A percentile compares a stretch with the other conserved stretches of the same genome.
Conservation (phyloP, 345 rosid genomes). For the Camelina sativa region DNA sequence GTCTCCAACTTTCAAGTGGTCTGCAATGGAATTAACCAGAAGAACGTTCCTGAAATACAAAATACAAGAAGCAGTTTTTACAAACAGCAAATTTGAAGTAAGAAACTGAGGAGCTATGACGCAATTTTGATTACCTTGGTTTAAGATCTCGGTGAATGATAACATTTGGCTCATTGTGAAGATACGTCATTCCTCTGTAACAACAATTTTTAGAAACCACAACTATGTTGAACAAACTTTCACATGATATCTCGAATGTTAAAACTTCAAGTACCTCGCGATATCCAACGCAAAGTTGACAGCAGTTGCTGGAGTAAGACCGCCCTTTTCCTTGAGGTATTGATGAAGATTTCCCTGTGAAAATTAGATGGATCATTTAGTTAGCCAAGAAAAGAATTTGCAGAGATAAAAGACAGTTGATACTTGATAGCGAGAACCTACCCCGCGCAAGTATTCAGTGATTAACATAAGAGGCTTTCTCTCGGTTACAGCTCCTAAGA, state of each 20-base stretch:
- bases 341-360: conserved; percentile 97
- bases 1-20: conserved; percentile 97
- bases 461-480: conserved; percentile 99
- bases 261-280: conserved; percentile 61
- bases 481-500: conserved; percentile 97
- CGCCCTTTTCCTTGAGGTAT: conserved; percentile 90
- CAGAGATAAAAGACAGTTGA: conserved; percentile 26
- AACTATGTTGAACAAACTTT: conserved; percentile 5
- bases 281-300: conserved; percentile 94
- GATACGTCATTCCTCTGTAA: conserved; percentile 96
- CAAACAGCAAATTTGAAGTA: neutral
- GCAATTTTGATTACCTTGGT: conserved; percentile 67
- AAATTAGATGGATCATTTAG: conserved; percentile 22
- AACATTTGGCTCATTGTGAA: conserved; percentile 98
- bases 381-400: conserved; percentile 18
- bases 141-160: conserved; percentile 92
- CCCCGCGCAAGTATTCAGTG: conserved; percentile 95
- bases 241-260: conserved; percentile 6
- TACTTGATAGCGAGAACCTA: conserved; percentile 48
- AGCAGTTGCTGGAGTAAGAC: conserved; percentile 87
- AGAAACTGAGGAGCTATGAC: neutral
- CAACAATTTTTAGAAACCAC: no score
- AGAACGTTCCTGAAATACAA: conserved; percentile 81
- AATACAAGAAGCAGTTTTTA: neutral
- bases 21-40: conserved; percentile 90